Percentiles rank a stretch among this genome's conserved stretches.
phyloP scores from a whole-genome alignment of 176 grass and related monocot species.

The Oryza coarctata region DNA sequence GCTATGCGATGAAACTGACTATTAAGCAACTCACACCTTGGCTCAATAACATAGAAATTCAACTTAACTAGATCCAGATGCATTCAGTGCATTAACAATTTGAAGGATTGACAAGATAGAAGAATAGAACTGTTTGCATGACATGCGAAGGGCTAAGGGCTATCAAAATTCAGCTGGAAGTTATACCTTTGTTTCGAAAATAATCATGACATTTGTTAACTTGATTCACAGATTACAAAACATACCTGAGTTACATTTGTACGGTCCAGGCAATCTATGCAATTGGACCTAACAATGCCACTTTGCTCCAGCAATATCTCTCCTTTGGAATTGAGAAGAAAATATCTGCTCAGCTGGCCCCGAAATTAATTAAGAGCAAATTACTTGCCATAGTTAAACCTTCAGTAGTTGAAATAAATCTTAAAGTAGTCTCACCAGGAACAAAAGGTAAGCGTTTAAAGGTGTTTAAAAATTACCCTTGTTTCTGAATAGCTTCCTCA shows the following conservation, averaged over 20 bases:
- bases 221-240: slow-evolving; percentile 12
- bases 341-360: slow-evolving; percentile 98
- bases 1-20: background rate
- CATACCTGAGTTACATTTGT: slow-evolving; percentile 97
- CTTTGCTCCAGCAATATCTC: slow-evolving; percentile 81
- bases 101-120: background rate
- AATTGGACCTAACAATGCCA: slow-evolving; percentile 82
- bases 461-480: slow-evolving; percentile 67
- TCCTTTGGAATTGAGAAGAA: slow-evolving; percentile 84
- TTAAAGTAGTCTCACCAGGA: slow-evolving; percentile 24
- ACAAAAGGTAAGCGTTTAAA: slow-evolving; percentile 33
- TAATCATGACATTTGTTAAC: background rate
- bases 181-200: too few relatives aligned
- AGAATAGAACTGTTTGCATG: background rate
- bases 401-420: slow-evolving; percentile 25
- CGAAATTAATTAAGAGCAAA: slow-evolving; percentile 67
- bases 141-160: background rate
- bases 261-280: slow-evolving; percentile 95
- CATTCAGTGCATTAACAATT: background rate
- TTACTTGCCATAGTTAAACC: slow-evolving; percentile 63
- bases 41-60: background rate
- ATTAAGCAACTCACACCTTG: background rate
- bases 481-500: slow-evolving; percentile 72
- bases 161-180: background rate
- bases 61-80: slow-evolving; percentile 9